phyloP scores from a whole-genome alignment of 176 grass and related monocot genomes.

The Puccinellia tenuiflora region DNA sequence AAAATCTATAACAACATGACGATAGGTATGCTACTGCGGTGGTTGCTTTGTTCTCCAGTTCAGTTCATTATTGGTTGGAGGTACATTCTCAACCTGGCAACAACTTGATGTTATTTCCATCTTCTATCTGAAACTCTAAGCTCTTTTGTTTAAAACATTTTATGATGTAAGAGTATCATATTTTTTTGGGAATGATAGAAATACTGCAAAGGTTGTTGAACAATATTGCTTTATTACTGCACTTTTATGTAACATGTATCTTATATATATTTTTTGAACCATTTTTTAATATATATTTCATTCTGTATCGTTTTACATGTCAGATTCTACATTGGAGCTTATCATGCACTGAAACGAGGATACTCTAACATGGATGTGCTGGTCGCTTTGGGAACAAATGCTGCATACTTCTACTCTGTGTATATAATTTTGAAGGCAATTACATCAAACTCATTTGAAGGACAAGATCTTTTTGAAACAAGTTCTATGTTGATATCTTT shows the following conservation, averaged over 20 bases:
- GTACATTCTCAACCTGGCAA: constrained; percentile 41
- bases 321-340: constrained; percentile 94
- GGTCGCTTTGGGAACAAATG: constrained; percentile 96
- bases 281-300: no score
- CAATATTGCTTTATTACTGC: background rate
- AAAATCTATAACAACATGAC: constrained; percentile 82
- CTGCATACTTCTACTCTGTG: constrained; percentile 93
- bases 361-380: constrained; percentile 98
- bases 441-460: constrained; percentile 69
- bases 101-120: background rate
- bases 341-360: constrained; percentile 85
- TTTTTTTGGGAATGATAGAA: background rate
- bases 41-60: constrained; percentile 84
- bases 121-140: background rate
- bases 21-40: constrained; percentile 79
- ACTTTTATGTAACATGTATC: background rate
- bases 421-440: constrained; percentile 78
- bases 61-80: constrained; percentile 99
- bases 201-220: background rate
- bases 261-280: no score
- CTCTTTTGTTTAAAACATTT: background rate
- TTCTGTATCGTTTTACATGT: constrained; percentile 25
- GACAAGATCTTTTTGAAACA: constrained; percentile 97
- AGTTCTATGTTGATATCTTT: constrained; percentile 99
- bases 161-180: background rate